Evolutionary conservation across 176 grass and related monocot genomes (phyloP).

Genomic region (Lolium multiflorum): DNA sequence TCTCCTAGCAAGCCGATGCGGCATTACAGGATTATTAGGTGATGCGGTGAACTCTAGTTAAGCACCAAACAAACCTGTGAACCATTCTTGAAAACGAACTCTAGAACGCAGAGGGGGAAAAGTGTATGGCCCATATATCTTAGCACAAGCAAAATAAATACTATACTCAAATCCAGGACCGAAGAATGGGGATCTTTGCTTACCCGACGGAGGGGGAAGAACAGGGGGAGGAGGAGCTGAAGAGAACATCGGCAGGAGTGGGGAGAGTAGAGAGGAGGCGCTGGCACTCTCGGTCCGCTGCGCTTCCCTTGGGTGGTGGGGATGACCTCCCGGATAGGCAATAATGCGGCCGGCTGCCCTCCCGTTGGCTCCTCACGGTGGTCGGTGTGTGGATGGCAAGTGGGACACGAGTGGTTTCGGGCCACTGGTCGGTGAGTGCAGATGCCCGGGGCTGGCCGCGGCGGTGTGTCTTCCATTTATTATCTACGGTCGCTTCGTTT

Average conservation of each 20-base stretch:
- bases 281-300: not conserved
- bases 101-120: not conserved
- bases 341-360: constrained; percentile 1
- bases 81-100: not conserved
- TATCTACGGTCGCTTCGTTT: too few relatives aligned
- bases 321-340: constrained; percentile 40
- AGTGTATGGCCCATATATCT: not conserved
- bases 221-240: not conserved
- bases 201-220: constrained; percentile 37
- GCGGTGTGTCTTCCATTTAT: too few relatives aligned
- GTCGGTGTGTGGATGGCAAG: not conserved
- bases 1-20: not conserved
- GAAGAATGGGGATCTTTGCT: not conserved
- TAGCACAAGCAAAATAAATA: not conserved
- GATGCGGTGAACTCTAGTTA: not conserved
- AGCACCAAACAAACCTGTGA: constrained; percentile 13
- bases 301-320: constrained; percentile 32
- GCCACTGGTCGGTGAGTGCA: not conserved
- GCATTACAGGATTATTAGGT: not conserved
- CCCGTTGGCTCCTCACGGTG: not conserved
- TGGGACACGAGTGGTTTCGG: not conserved
- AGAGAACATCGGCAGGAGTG: constrained; percentile 14
- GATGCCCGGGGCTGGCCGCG: too few relatives aligned
- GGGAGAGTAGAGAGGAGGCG: constrained; percentile 24
- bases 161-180: constrained; percentile 1